Evolutionary conservation across 139 green algal species (phyloP), one percentile per base, ranked within the genome.

Genomic region (Tetraselmis chui): DNA sequence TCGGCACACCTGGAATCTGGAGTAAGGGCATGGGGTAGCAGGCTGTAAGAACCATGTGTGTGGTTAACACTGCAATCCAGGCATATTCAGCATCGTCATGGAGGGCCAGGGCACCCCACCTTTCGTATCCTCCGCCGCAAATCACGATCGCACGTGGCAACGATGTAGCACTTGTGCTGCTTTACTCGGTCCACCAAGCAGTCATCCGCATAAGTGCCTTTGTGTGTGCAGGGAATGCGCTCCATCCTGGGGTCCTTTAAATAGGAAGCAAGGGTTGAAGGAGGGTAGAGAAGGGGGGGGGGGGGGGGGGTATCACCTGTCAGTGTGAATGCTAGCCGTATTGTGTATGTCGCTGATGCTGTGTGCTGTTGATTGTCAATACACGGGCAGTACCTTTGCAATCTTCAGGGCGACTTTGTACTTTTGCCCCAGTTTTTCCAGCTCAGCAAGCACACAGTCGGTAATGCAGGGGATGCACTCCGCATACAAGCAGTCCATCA

Each of bases 401-500:
- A 98, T 94, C 31, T 97, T 96, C 1, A 99, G 91, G 0, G 97
- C 97, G n/a, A 99, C 95, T 1, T 96, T 82, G 91, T 99, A 99
- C 85, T 98, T 98, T 77, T 95, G 89, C 0, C 97, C 97, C 77
- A 99, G 93, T 89, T 99, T 99, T 86, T 99, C 97, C 82, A 99
- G 88, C 92, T 99, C 97, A 28, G 95, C 97, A 88, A 99, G 89
- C 27, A 99, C 97, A 82, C 96, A 99, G 85, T 99, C 96, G 0
- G 96, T 98, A 81, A 99, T 95, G 88, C 94, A 98, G 11, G 96
- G 96, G 1, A 86, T 98, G 92, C 96, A 99, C 84, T 99, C 92
- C 0, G 97, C 97, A 79, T 99, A 99, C 76, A 99, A 88, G 90
- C 97, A 99, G 89, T 99, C 97, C 92, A 98, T 95, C 95, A 98